phyloP scores from a whole-genome alignment of 2,329 filamentous ascomycete genomes.

The Plectosphaerella cucumerina region DNA sequence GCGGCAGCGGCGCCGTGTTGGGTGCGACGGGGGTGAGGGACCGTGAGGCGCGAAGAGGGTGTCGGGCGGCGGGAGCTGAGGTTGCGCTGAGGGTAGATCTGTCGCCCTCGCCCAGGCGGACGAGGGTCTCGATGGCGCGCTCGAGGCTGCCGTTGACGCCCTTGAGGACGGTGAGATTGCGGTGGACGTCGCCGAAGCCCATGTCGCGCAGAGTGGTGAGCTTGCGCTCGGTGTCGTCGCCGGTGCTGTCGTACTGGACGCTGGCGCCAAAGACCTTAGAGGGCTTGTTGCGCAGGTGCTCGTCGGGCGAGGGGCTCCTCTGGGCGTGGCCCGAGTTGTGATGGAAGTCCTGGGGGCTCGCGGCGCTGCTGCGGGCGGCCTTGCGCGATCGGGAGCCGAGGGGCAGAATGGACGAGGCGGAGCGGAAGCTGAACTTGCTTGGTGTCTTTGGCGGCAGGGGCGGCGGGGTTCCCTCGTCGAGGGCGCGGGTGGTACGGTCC shows the following conservation, averaged over 20 bases:
- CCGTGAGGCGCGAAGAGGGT: constrained; percentile 42
- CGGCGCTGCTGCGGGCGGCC: constrained; percentile 25
- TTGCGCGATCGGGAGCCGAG: constrained; percentile 59
- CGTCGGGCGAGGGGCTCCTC: constrained; percentile 26
- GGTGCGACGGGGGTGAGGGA: constrained; percentile 51
- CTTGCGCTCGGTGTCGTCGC: constrained; percentile 69
- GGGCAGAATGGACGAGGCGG: constrained; percentile 64
- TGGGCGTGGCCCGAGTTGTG: constrained; percentile 16
- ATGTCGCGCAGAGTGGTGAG: constrained; percentile 76
- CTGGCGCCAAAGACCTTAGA: constrained; percentile 67
- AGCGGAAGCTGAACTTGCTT: constrained; percentile 56
- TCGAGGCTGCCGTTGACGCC: constrained; percentile 82
- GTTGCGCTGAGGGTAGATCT: constrained; percentile 26
- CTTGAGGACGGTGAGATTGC: constrained; percentile 77
- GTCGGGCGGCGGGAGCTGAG: constrained; percentile 28
- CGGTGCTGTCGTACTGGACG: constrained; percentile 45
- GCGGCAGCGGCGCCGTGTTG: constrained; percentile 20
- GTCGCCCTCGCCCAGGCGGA: constrained; percentile 72
- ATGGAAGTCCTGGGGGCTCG: constrained; percentile 11
- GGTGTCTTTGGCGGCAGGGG: constrained; percentile 61
- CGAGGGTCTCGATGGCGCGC: constrained; percentile 77
- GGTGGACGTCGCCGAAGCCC: constrained; percentile 82
- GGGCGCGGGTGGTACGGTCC: constrained; percentile 31
- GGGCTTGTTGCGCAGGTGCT: constrained; percentile 53
- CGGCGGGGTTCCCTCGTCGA: constrained; percentile 56